Evolutionary conservation across 805 yeast species (phyloP).

Genomic region (Barnettozyma sp.): DNA sequence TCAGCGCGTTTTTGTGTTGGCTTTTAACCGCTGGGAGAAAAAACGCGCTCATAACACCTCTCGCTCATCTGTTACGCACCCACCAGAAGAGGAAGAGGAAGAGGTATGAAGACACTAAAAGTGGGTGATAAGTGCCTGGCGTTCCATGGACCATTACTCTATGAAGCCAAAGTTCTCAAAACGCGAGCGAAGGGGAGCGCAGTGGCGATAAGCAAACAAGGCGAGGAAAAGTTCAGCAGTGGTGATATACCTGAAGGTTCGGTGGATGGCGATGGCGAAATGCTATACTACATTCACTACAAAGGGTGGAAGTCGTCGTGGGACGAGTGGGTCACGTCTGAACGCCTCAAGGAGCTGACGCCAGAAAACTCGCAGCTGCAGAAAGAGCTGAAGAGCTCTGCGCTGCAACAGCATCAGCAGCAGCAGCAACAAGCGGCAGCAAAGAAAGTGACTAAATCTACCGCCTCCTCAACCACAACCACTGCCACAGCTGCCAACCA

Average conservation of each 20-base stretch:
- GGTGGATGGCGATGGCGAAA: conserved; percentile 27
- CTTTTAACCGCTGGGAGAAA: too few species aligned
- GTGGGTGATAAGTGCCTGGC: conserved; percentile 52
- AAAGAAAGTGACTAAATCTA: too few species aligned
- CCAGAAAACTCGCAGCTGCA: conserved; percentile 62
- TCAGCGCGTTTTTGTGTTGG: too few species aligned
- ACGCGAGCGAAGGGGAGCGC: conserved; percentile 49
- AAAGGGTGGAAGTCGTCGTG: conserved; percentile 93
- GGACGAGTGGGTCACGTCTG: conserved; percentile 90
- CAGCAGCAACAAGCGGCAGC: too few species aligned
- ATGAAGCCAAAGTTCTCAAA: conserved; percentile 77
- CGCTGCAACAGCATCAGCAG: too few species aligned
- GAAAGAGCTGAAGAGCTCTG: conserved; percentile 49
- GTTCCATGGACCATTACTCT: conserved; percentile 84
- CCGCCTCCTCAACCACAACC: too few species aligned
- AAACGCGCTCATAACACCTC: too few species aligned
- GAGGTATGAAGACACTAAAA: conserved; percentile 6
- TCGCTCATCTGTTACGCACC: too few species aligned
- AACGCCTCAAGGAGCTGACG: conserved; percentile 59
- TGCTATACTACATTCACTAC: conserved; percentile 71
- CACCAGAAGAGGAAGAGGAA: too few species aligned
- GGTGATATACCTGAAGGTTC: conserved; percentile 30
- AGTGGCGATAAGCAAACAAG: conserved; percentile 35
- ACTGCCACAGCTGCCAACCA: too few species aligned
- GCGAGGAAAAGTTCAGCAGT: conserved; percentile 26